Conservation (phyloP, 352 stramenopile species). For the Globisporangium recalcitrans region DNA sequence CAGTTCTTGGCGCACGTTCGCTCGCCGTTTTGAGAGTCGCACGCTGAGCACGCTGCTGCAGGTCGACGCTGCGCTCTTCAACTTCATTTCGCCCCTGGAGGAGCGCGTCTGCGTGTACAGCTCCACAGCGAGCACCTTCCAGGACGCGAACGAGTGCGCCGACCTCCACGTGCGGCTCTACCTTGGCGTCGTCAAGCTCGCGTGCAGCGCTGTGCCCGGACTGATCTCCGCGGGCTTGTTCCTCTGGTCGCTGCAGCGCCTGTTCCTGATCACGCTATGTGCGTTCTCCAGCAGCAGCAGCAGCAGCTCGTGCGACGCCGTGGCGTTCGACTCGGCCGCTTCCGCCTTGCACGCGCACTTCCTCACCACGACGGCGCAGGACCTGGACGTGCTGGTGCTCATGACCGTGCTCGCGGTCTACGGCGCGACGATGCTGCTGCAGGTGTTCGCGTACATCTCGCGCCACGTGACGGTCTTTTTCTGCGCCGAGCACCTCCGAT, state of each 20-base stretch:
- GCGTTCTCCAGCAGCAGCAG: conserved; percentile 10
- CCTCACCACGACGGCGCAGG: conserved; percentile 11
- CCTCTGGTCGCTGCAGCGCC: conserved; percentile 40
- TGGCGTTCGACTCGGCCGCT: background rate
- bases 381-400: conserved; percentile 42
- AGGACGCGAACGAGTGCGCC: conserved; percentile 27
- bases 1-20: conserved; percentile 6
- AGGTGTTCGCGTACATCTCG: conserved; percentile 50
- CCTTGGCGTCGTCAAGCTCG: conserved; percentile 47
- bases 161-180: conserved; percentile 51
- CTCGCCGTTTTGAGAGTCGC: conserved; percentile 21
- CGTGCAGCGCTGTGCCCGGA: conserved; percentile 41
- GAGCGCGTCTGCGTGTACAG: conserved; percentile 53
- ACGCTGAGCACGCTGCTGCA: conserved; percentile 34
- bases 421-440: conserved; percentile 39
- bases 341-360: conserved; percentile 1
- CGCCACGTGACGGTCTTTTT: conserved; percentile 67
- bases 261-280: conserved; percentile 20
- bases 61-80: conserved; percentile 49
- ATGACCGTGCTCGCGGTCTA: conserved; percentile 45
- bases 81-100: conserved; percentile 39
- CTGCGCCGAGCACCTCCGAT: conserved; percentile 61
- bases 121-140: conserved; percentile 25
- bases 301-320: background rate
- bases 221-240: conserved; percentile 37